Conservation (phyloP, 2,329 filamentous ascomycete species). For the Coniochaeta pulveracea region DNA sequence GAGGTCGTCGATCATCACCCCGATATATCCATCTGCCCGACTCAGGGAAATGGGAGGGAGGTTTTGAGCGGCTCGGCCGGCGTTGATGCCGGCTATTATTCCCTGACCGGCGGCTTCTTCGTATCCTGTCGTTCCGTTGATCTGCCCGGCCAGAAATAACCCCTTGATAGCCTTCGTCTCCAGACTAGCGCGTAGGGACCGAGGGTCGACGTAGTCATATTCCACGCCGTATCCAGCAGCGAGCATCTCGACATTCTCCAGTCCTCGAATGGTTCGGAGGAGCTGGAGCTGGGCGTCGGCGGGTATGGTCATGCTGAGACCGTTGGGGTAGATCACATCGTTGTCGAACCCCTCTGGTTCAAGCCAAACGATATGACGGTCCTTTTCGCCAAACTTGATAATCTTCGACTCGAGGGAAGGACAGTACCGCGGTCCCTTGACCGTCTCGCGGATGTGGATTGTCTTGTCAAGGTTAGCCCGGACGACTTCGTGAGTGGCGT, state of each 20-base stretch:
- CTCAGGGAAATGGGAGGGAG: conserved; percentile 57
- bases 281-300: conserved; percentile 75
- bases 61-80: conserved; percentile 64
- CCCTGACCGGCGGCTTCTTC: conserved; percentile 95
- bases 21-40: conserved; percentile 87
- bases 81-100: conserved; percentile 85
- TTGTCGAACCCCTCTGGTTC: conserved; percentile 92
- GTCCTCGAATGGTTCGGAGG: conserved; percentile 74
- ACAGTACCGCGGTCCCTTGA: conserved; percentile 90
- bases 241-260: conserved; percentile 84
- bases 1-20: conserved; percentile 97
- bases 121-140: conserved; percentile 96
- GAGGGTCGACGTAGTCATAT: conserved; percentile 96
- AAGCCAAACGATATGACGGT: conserved; percentile 84
- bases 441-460: conserved; percentile 89
- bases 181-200: conserved; percentile 74
- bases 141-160: conserved; percentile 87
- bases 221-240: conserved; percentile 96
- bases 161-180: conserved; percentile 89
- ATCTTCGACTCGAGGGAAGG: conserved; percentile 93
- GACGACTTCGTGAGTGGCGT: conserved; percentile 70
- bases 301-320: conserved; percentile 93
- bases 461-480: conserved; percentile 88
- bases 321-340: conserved; percentile 89
- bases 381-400: conserved; percentile 72